phyloP scores from a whole-genome alignment of 1,284 basidiomycete species.

The Neolentinus lepideus region DNA sequence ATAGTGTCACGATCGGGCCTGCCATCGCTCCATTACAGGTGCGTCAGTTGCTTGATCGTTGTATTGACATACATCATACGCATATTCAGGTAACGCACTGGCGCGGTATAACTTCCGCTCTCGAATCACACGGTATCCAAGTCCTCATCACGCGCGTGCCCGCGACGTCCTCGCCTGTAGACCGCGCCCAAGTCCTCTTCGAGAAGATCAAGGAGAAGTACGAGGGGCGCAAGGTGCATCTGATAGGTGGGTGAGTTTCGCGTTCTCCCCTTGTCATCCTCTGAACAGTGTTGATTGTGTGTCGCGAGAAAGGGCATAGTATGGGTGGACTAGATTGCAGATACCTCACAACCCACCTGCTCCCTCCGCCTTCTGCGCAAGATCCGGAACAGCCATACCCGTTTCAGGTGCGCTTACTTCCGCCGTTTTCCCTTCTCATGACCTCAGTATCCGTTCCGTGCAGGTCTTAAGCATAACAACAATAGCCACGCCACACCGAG shows the following conservation, averaged over 20 bases:
- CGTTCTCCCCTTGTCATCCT: not conserved
- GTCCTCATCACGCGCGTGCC: slow-evolving; percentile 91
- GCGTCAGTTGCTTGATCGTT: not conserved
- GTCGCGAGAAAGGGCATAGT: slow-evolving; percentile 57
- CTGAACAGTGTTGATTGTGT: not conserved
- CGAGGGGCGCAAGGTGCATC: slow-evolving; percentile 77
- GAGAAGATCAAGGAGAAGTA: slow-evolving; percentile 73
- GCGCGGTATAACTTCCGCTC: slow-evolving; percentile 89
- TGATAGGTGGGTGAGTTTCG: slow-evolving; percentile 53
- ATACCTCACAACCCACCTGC: slow-evolving; percentile 74
- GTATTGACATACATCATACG: no score
- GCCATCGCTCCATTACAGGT: slow-evolving; percentile 68
- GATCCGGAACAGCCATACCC: not conserved
- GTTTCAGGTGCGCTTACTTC: slow-evolving; percentile 29
- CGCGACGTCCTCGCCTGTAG: slow-evolving; percentile 80
- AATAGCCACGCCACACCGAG: slow-evolving; percentile 90
- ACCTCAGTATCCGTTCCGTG: not conserved
- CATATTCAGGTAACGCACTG: slow-evolving; percentile 68
- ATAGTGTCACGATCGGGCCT: slow-evolving; percentile 67
- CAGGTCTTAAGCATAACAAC: slow-evolving; percentile 80
- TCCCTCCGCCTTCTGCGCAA: slow-evolving; percentile 33
- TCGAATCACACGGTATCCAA: slow-evolving; percentile 84
- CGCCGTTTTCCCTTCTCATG: slow-evolving; percentile 42
- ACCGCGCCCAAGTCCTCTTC: slow-evolving; percentile 85
- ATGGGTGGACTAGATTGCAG: slow-evolving; percentile 96